A percentile compares a stretch with the other conserved stretches of the same genome.
phyloP scores from a whole-genome alignment of 2,329 filamentous ascomycete genomes.

The Ophiostoma piceae region DNA sequence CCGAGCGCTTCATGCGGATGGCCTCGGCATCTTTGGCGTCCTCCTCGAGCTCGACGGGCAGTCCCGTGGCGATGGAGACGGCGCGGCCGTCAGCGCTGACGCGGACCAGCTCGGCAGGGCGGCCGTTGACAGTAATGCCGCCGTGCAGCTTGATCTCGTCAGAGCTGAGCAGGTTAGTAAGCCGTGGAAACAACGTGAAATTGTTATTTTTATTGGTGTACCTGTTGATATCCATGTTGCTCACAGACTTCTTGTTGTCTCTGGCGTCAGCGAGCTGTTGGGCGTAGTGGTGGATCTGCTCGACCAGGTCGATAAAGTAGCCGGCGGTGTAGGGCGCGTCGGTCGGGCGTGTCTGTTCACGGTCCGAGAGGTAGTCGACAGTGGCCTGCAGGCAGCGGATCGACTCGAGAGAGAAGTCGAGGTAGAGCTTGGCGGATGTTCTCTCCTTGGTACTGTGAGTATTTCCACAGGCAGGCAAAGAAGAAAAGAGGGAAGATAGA shows the following conservation, averaged over 20 bases:
- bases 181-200: background rate
- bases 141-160: conserved; percentile 77
- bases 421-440: conserved; percentile 64
- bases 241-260: conserved; percentile 33
- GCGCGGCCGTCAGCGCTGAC: conserved; percentile 73
- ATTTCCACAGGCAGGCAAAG: conserved; percentile 48
- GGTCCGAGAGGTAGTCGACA: conserved; percentile 77
- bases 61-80: conserved; percentile 69
- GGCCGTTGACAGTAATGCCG: conserved; percentile 74
- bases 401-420: conserved; percentile 84
- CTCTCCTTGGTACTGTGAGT: conserved; percentile 68
- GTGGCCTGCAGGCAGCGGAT: conserved; percentile 87
- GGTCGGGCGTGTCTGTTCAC: conserved; percentile 75
- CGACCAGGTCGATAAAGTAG: conserved; percentile 93
- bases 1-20: conserved; percentile 59
- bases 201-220: conserved; percentile 36
- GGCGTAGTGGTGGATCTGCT: conserved; percentile 88
- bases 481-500: conserved; percentile 31
- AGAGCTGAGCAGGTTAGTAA: conserved; percentile 32
- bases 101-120: conserved; percentile 76
- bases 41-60: conserved; percentile 54
- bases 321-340: conserved; percentile 92
- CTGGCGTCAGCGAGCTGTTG: conserved; percentile 73
- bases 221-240: conserved; percentile 54
- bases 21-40: conserved; percentile 43